Evolutionary conservation across 1,284 basidiomycete genomes (phyloP).

Genomic region (Boletellus dicymbophilus): DNA sequence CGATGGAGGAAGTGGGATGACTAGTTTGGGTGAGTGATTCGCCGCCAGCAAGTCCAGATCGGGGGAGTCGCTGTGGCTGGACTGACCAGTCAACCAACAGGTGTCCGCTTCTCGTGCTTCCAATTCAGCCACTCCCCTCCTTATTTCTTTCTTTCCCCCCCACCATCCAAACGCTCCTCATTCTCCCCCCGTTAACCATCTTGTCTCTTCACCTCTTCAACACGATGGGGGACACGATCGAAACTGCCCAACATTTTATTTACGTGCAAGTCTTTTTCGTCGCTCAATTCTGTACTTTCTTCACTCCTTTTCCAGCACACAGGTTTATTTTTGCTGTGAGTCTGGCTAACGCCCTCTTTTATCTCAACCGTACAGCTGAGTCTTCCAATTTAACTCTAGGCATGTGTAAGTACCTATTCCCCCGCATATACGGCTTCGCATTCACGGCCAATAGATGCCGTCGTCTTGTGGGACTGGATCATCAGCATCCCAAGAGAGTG

Average conservation of each 20-base stretch:
- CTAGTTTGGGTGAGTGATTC: slow-evolving; percentile 27
- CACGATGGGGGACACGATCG: slow-evolving; percentile 41
- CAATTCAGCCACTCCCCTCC: slow-evolving; percentile 16
- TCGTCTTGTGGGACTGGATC: slow-evolving; percentile 82
- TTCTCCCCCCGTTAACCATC: background rate
- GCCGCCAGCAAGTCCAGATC: slow-evolving; percentile 30
- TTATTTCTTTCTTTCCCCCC: slow-evolving; percentile 28
- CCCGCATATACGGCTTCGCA: slow-evolving; percentile 18
- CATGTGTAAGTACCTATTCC: slow-evolving; percentile 60
- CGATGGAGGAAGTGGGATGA: slow-evolving; percentile 15
- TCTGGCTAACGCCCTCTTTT: slow-evolving; percentile 14
- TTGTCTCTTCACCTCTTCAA: slow-evolving; percentile 6
- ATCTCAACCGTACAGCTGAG: background rate
- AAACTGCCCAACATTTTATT: slow-evolving; percentile 49
- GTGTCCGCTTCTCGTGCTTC: slow-evolving; percentile 30
- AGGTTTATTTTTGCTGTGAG: slow-evolving; percentile 82
- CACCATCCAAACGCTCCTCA: slow-evolving; percentile 4
- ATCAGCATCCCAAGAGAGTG: slow-evolving; percentile 73
- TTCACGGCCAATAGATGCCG: slow-evolving; percentile 54
- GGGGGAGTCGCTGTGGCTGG: slow-evolving; percentile 31
- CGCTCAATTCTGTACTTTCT: background rate
- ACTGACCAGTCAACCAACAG: slow-evolving; percentile 17
- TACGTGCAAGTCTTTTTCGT: slow-evolving; percentile 44
- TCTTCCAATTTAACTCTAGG: slow-evolving; percentile 42
- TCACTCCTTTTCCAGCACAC: slow-evolving; percentile 46